Evolutionary conservation across 257 asterid species (phyloP).

Genomic region (Gynochthodes officinalis): DNA sequence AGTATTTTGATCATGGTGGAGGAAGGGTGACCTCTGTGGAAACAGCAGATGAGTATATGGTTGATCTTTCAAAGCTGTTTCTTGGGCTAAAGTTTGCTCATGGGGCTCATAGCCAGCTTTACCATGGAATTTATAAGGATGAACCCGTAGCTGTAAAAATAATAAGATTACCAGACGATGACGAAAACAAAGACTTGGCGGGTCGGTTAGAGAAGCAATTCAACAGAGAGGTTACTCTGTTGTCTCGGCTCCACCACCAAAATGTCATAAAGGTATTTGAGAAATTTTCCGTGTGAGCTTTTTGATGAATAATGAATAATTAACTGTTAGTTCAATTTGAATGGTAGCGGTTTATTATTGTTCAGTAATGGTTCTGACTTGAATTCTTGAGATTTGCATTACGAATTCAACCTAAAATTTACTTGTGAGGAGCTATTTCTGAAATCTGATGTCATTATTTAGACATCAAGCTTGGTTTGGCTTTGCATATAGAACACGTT

Average conservation of each 20-base stretch:
- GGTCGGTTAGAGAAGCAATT: constrained; percentile 38
- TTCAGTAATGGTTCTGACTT: not conserved
- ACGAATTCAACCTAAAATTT: not conserved
- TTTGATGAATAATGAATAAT: not conserved
- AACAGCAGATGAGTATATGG: constrained; percentile 25
- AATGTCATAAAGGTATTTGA: constrained; percentile 34
- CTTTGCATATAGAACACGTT: not conserved
- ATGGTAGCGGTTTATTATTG: not conserved
- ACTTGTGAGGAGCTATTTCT: not conserved
- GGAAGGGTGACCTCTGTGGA: constrained; percentile 36
- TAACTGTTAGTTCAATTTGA: not conserved
- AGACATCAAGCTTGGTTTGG: not conserved
- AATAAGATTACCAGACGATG: constrained; percentile 36
- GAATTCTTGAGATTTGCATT: not conserved
- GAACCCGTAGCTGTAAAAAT: constrained; percentile 46
- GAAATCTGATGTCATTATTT: not conserved
- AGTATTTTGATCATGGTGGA: constrained; percentile 37
- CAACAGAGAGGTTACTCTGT: constrained; percentile 33
- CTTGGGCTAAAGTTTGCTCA: constrained; percentile 42
- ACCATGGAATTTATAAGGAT: constrained; percentile 38
- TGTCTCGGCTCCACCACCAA: constrained; percentile 42
- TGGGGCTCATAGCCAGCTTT: constrained; percentile 50
- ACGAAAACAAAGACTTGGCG: constrained; percentile 27
- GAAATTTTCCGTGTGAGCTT: not conserved
- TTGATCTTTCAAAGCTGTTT: constrained; percentile 40